These are phyloP conservation scores for Debaryomyces fabryi DNA, from an alignment of 1,139 yeast species.

Conservation along the genomic window DNA sequence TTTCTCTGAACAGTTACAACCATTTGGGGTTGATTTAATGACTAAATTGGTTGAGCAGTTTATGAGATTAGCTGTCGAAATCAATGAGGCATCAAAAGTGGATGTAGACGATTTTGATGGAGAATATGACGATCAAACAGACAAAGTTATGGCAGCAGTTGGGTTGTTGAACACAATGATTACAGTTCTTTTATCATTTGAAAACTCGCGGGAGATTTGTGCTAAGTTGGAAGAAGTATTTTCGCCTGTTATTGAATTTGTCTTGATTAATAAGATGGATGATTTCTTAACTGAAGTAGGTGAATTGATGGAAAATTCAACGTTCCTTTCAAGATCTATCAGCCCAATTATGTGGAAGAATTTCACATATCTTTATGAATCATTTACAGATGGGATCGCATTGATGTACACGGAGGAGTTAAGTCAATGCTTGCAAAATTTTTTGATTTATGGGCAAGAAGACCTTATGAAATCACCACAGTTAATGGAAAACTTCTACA, in stretches of 20 bases:
- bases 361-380: constrained; percentile 56
- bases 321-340: constrained; percentile 71
- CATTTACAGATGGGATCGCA: constrained; percentile 60
- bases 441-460: constrained; percentile 68
- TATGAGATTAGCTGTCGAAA: constrained; percentile 69
- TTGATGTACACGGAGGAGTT: constrained; percentile 74
- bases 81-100: constrained; percentile 60
- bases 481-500: constrained; percentile 26
- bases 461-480: constrained; percentile 41
- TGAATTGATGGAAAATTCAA: constrained; percentile 83
- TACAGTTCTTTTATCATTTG: constrained; percentile 84
- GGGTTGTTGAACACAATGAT: constrained; percentile 87
- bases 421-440: constrained; percentile 74
- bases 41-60: constrained; percentile 79
- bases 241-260: constrained; percentile 70
- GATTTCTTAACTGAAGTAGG: constrained; percentile 83
- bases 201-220: constrained; percentile 72
- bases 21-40: constrained; percentile 89
- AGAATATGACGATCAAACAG: constrained; percentile 57
- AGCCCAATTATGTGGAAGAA: constrained; percentile 79
- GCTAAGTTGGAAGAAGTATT: constrained; percentile 70
- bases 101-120: constrained; percentile 50
- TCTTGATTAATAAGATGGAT: constrained; percentile 64
- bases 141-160: constrained; percentile 84
- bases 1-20: constrained; percentile 85